Percentiles rank a stretch among this genome's conserved stretches.
phyloP scores from a whole-genome alignment of 2,329 filamentous ascomycete genomes.

The Phaeophleospora eucalypticola region DNA sequence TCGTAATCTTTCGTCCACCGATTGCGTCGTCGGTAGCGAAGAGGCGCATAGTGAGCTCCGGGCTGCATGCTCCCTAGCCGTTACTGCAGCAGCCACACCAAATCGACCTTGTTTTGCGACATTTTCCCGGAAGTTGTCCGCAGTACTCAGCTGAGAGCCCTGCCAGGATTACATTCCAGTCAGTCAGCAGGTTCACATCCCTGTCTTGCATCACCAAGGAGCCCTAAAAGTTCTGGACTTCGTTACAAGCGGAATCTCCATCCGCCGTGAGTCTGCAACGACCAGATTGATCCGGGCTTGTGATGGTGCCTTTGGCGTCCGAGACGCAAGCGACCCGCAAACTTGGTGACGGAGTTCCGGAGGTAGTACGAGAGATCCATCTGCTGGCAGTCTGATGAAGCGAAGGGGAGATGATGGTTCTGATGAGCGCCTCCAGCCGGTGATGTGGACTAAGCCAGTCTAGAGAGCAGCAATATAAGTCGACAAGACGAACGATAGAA shows the following conservation, averaged over 20 bases:
- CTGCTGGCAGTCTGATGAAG: too few relatives aligned
- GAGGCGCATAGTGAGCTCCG: not conserved
- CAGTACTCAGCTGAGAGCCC: not conserved
- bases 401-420: too few relatives aligned
- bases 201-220: not conserved
- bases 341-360: too few relatives aligned
- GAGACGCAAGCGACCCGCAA: too few relatives aligned
- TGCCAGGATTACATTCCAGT: not conserved
- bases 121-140: not conserved
- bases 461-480: too few relatives aligned
- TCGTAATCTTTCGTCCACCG: not conserved
- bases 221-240: not conserved
- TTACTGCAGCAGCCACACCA: not conserved
- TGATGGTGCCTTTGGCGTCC: too few relatives aligned
- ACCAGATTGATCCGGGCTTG: too few relatives aligned
- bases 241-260: not conserved
- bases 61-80: not conserved
- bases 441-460: too few relatives aligned
- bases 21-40: not conserved
- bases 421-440: too few relatives aligned
- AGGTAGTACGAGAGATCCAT: too few relatives aligned
- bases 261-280: too few relatives aligned
- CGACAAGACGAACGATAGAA: too few relatives aligned
- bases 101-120: not conserved
- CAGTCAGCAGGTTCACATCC: not conserved